Conservation (phyloP, 345 rosid genomes). For the Bruguiera gymnorhiza region DNA sequence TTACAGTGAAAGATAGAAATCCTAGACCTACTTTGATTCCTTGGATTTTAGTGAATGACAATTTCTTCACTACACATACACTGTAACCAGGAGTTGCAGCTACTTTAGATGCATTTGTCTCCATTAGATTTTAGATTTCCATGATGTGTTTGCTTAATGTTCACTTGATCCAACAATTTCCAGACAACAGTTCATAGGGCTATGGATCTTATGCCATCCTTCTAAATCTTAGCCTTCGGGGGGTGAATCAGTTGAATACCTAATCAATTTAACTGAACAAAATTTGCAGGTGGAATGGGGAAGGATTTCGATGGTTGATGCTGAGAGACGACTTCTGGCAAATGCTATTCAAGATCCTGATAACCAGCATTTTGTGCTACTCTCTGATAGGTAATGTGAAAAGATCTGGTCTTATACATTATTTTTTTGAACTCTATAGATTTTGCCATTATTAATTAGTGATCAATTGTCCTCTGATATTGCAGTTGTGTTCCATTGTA, state of each 20-base stretch:
- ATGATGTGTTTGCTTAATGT: background rate
- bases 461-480: constrained; percentile 16
- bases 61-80: background rate
- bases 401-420: background rate
- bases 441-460: constrained; percentile 9
- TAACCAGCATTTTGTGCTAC: constrained; percentile 93
- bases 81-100: no score
- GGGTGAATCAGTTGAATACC: no score
- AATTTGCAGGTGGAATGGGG: constrained; percentile 86
- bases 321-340: constrained; percentile 86
- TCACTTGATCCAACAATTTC: background rate
- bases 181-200: no score
- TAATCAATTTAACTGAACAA: no score
- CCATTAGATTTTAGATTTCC: background rate
- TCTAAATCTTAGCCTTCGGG: no score
- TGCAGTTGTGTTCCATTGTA: constrained; percentile 94
- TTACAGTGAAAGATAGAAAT: no score
- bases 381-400: constrained; percentile 75
- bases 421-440: background rate
- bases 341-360: constrained; percentile 85
- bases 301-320: constrained; percentile 95
- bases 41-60: background rate
- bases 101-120: background rate
- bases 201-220: no score
- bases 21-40: background rate